A percentile compares a stretch with the other conserved stretches of the same genome.
Conservation (phyloP, 768 basidiomycete species). For the Kwoniella botswanensis region DNA sequence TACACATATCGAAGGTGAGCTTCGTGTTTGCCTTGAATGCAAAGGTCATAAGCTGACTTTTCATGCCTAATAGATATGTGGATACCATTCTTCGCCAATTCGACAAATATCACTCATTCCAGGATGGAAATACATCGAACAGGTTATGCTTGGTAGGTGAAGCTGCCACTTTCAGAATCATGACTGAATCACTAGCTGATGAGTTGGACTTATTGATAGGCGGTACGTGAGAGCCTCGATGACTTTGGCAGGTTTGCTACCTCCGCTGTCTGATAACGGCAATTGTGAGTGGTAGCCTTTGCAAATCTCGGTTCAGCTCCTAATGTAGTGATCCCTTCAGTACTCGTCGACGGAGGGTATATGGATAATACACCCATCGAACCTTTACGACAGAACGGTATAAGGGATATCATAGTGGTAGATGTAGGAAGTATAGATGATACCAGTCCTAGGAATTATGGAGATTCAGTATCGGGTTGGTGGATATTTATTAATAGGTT, state of each 20-base stretch:
- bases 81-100: constrained; percentile 97
- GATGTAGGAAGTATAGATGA: constrained; percentile 96
- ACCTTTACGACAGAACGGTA: constrained; percentile 89
- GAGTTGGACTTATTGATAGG: background rate
- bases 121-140: constrained; percentile 97
- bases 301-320: background rate
- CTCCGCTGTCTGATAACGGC: constrained; percentile 92
- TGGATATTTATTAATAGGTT: constrained; percentile 91
- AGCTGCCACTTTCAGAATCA: constrained; percentile 61
- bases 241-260: constrained; percentile 92
- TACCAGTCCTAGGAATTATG: constrained; percentile 90
- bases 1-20: constrained; percentile 67
- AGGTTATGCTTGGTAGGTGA: constrained; percentile 96
- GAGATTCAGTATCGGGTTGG: constrained; percentile 94
- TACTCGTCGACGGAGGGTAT: constrained; percentile 60
- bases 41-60: background rate
- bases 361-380: constrained; percentile 68
- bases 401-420: constrained; percentile 84
- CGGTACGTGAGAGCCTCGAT: constrained; percentile 74
- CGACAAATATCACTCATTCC: constrained; percentile 94
- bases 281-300: constrained; percentile 58
- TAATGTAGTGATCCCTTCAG: constrained; percentile 19
- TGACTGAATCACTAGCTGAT: background rate
- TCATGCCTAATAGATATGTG: constrained; percentile 75
- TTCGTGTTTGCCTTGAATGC: background rate